These are phyloP conservation scores for Plasmodium coatneyi DNA, from an alignment of 169 alveolate species.

Conservation along the genomic window DNA sequence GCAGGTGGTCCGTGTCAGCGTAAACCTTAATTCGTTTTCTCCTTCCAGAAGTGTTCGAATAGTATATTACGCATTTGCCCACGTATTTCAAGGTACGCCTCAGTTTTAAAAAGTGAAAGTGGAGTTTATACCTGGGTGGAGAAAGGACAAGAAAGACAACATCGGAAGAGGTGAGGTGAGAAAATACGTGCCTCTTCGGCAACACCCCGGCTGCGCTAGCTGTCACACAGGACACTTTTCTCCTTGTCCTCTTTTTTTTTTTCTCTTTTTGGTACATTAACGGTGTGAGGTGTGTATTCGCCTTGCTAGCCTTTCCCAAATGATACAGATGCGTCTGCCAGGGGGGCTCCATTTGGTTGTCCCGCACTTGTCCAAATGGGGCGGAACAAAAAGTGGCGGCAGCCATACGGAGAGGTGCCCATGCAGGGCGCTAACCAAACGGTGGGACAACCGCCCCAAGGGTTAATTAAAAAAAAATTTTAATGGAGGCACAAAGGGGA, in stretches of 20 bases:
- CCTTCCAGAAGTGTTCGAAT: not conserved
- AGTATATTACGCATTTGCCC: constrained; percentile 15
- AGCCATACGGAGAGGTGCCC: not conserved
- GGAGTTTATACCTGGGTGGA: constrained; percentile 31
- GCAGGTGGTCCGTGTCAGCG: not conserved
- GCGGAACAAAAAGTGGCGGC: not conserved
- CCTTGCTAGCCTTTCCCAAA: constrained; percentile 8
- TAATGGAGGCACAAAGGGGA: not conserved
- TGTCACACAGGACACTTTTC: not conserved
- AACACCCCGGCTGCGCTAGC: not conserved
- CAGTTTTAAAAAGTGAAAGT: constrained; percentile 8
- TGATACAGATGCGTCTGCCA: constrained; percentile 28
- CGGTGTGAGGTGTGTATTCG: constrained; percentile 6
- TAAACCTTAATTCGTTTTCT: constrained; percentile 12
- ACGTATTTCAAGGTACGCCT: constrained; percentile 24
- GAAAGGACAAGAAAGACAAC: not conserved
- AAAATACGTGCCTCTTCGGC: not conserved
- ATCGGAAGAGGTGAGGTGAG: not conserved
- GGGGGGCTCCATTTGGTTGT: not conserved
- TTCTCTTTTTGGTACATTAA: constrained; percentile 15
- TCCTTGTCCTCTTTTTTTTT: not conserved
- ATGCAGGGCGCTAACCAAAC: not conserved
- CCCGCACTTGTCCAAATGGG: not conserved
- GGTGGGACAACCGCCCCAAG: not conserved
- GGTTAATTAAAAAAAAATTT: not conserved